Percentiles rank a stretch among this genome's conserved stretches.
phyloP scores from a whole-genome alignment of 768 basidiomycete species.

The Tricholoma furcatifolium region DNA sequence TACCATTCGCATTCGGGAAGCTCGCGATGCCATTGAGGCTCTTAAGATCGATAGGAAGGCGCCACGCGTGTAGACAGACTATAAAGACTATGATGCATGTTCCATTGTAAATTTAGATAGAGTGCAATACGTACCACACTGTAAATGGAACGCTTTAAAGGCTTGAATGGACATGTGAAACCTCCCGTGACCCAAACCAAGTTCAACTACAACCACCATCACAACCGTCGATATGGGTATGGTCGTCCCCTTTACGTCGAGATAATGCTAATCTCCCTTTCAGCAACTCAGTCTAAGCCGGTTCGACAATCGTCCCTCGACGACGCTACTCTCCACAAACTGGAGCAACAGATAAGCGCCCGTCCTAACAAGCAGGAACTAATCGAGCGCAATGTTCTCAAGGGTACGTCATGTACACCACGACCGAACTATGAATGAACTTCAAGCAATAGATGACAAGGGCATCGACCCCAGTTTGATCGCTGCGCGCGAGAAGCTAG shows the following conservation, averaged over 20 bases:
- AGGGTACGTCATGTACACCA: conserved; percentile 36
- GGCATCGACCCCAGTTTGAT: conserved; percentile 57
- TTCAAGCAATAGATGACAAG: conserved; percentile 49
- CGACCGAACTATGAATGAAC: no score
- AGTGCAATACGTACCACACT: not conserved
- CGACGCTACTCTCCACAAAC: conserved; percentile 30
- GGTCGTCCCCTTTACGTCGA: not conserved
- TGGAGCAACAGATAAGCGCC: conserved; percentile 53
- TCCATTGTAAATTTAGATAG: not conserved
- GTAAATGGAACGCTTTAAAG: no score
- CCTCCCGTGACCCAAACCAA: conserved; percentile 2
- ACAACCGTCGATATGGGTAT: conserved; percentile 9
- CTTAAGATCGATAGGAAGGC: conserved; percentile 15
- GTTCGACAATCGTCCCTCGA: conserved; percentile 20
- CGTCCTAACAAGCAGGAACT: conserved; percentile 63
- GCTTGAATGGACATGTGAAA: conserved; percentile 1
- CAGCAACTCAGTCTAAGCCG: not conserved
- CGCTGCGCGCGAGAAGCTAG: conserved; percentile 57
- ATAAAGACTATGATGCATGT: not conserved
- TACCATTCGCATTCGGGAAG: conserved; percentile 22
- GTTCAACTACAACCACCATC: conserved; percentile 2
- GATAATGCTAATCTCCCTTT: not conserved
- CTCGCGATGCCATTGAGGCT: conserved; percentile 16
- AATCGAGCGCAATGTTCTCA: conserved; percentile 68
- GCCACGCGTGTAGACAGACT: no score